phyloP scores from a whole-genome alignment of 176 grass and related monocot genomes.

The Pharus latifolius region DNA sequence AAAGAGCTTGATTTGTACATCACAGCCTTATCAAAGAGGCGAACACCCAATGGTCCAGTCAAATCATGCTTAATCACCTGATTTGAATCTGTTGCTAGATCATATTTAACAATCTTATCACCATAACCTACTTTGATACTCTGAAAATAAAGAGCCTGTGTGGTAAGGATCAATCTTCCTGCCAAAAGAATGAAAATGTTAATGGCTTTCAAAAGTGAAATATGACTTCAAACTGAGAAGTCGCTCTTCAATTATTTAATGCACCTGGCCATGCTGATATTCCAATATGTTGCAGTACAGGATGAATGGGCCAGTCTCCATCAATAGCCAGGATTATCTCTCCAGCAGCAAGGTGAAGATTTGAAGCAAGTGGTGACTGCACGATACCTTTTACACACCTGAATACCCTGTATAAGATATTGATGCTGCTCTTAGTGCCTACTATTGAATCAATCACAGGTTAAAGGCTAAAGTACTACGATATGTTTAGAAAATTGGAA shows the following conservation, averaged over 20 bases:
- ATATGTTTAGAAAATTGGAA: neutral
- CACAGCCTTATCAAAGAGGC: conserved; percentile 80
- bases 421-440: neutral
- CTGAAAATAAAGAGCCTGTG: conserved; percentile 92
- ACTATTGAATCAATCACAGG: neutral
- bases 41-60: conserved; percentile 69
- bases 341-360: conserved; percentile 51
- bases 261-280: conserved; percentile 78
- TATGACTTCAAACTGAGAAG: neutral
- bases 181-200: conserved; percentile 23
- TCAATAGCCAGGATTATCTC: conserved; percentile 76
- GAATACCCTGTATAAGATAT: conserved; percentile 28
- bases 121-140: conserved; percentile 50
- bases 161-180: conserved; percentile 87
- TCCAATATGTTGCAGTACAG: conserved; percentile 68
- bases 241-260: conserved; percentile 7
- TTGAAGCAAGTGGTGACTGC: conserved; percentile 21
- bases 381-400: conserved; percentile 47
- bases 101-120: conserved; percentile 61
- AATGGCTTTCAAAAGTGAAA: conserved; percentile 1
- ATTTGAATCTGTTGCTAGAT: conserved; percentile 53
- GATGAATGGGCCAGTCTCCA: conserved; percentile 63
- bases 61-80: conserved; percentile 80
- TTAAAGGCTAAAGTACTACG: neutral
- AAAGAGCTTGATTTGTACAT: conserved; percentile 75